Base-by-base conservation (phyloP, 805 yeast genomes). In the Hanseniaspora occidentalis region DNA sequence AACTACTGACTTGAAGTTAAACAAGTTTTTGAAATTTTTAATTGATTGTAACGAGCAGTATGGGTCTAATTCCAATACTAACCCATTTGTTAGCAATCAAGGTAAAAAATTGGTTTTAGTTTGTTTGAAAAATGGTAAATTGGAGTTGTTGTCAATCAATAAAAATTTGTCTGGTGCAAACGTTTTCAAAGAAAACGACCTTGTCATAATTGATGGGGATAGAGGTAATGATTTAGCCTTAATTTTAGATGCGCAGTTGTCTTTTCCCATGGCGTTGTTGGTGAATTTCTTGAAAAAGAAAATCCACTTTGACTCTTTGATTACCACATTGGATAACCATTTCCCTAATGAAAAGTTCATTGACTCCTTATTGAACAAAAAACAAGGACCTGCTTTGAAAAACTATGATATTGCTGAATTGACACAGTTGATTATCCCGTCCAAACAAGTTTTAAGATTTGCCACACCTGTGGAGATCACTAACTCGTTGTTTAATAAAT, bases 161-260 rank as follows among this genome's bases (percentile, higher is more conserved):
- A 69, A 70, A 43, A 80, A 79, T 50, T 62, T 82, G 38, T 10
- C 29, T 10, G n/a, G 25, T 19, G n/a, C 37, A 11, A 31, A 41
- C n/a, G 59, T 60, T 38, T 62, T 82, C 44, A 69, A 66, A 45
- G 66, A 72, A 35, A 67, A 73, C 42, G 92, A 83, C 57, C 66
- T 82, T 52, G 82, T 81, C 8, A 75, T 82, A 16, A 79, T 80
- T 42, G 92, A 83, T 60, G 94, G 92, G 41, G 94, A 83, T 55
- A 66, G 92, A 45, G 94, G 94, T 22, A 79, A 79, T 50, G 94
- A 83, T 57, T 58, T 83, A 46, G 89, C 78, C 8, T 71, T 77
- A 71, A 75, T 82, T 35, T 61, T 81, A 22, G 81, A 79, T 45
- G 84, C 89, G 1, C 57, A 67, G 33, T 69, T 81, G 23, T 70